phyloP scores from a whole-genome alignment of 2,329 filamentous ascomycete species.

The Thelonectria olida region DNA sequence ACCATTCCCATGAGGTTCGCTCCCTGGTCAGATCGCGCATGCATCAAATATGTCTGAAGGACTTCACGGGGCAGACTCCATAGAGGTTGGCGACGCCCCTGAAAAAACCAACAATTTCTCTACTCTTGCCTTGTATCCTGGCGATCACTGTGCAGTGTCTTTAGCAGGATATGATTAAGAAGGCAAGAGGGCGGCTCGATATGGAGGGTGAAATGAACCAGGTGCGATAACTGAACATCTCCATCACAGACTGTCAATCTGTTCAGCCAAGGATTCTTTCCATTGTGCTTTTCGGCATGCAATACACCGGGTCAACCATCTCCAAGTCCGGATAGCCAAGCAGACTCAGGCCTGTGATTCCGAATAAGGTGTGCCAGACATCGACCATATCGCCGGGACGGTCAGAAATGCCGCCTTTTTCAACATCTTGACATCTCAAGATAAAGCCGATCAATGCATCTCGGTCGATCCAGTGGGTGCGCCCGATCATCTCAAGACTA shows the following conservation, averaged over 20 bases:
- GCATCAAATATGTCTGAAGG: slow-evolving; percentile 36
- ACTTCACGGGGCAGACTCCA: slow-evolving; percentile 41
- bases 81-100: slow-evolving; percentile 35
- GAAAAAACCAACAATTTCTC: slow-evolving; percentile 47
- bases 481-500: slow-evolving; percentile 87
- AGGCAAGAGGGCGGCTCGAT: slow-evolving; percentile 63
- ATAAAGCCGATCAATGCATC: slow-evolving; percentile 84
- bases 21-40: not conserved
- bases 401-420: slow-evolving; percentile 87
- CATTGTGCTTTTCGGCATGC: slow-evolving; percentile 76
- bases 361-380: slow-evolving; percentile 95
- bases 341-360: slow-evolving; percentile 86
- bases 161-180: slow-evolving; percentile 73
- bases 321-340: slow-evolving; percentile 79
- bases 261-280: slow-evolving; percentile 62
- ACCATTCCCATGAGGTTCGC: not conserved
- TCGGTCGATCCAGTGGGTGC: slow-evolving; percentile 92
- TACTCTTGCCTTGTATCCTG: slow-evolving; percentile 79
- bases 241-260: not conserved
- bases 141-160: slow-evolving; percentile 57
- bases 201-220: not conserved
- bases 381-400: slow-evolving; percentile 94
- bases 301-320: slow-evolving; percentile 89
- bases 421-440: slow-evolving; percentile 84
- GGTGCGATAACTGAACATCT: not conserved